Base-by-base conservation (phyloP, 106 monocot genomes). In the Xerophyta viscosa region DNA sequence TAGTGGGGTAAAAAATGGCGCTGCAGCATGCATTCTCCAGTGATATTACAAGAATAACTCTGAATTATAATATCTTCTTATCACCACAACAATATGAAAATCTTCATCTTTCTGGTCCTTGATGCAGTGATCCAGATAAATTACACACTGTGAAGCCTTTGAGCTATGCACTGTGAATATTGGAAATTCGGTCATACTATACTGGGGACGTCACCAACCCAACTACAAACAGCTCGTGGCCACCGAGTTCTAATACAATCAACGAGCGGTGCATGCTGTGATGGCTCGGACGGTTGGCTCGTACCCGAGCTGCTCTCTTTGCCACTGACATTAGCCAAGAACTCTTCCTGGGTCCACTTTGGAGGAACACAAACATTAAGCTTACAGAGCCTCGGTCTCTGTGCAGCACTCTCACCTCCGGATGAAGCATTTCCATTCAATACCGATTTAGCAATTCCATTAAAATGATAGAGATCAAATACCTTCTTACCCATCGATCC, bases 161-260 rank as follows among this genome's bases (percentile, higher is more conserved):
- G n/a, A n/a, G n/a, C n/a, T n/a, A n/a, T n/a, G n/a, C n/a, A n/a
- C n/a, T n/a, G n/a, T n/a, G n/a, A n/a, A n/a, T n/a, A n/a, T n/a
- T n/a, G n/a, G 10, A 33, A 6, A 5, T 33, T 5, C 33, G 7
- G 33, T 33, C 33, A 33, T 33, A 33, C 33, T 33, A 33, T 33
- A 33, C 33, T 33, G 33, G 33, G 33, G 5, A 10, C 33, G 10
- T 33, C 33, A 6, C 33, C 33, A 33, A 33, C 33, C 33, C 33
- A 33, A 12, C 45, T 67, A 60, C 98, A 98, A n/a, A 43, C 31
- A n/a, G 90, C 90, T 39, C 90, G 67, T 0, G 78, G 74, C 98
- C 98, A 98, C 9, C 98, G 73, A 15, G 98, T 98, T 52, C 90
- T 86, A 39, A 98, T 86, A 50, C 98, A 98, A 44, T 98, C 98